These are phyloP conservation scores for Lentinula detonsa DNA, from an alignment of 768 basidiomycete species.

Conservation along the genomic window DNA sequence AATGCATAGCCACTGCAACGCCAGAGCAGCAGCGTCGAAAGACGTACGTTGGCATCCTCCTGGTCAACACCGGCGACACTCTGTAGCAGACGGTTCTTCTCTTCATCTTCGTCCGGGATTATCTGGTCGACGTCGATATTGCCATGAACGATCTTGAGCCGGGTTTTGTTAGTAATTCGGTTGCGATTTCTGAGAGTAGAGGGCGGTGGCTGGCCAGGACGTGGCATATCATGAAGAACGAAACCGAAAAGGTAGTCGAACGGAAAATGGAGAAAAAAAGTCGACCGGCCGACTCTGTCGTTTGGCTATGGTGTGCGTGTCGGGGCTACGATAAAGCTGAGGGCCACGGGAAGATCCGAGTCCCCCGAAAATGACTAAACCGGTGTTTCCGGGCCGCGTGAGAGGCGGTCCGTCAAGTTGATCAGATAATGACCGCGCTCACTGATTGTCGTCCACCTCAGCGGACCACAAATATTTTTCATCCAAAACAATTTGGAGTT, in stretches of 20 bases:
- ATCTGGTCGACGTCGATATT: slow-evolving; percentile 76
- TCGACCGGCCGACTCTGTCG: background rate
- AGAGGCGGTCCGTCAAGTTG: background rate
- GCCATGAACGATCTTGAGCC: slow-evolving; percentile 78
- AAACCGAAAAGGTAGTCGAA: background rate
- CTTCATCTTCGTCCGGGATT: slow-evolving; percentile 81
- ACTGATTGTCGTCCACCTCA: too few relatives aligned
- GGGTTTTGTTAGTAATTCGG: slow-evolving; percentile 89
- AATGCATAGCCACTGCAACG: slow-evolving; percentile 37
- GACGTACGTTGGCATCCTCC: slow-evolving; percentile 89
- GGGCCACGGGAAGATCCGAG: background rate
- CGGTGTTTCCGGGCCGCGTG: background rate
- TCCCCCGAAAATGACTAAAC: background rate
- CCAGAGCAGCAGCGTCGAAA: slow-evolving; percentile 8
- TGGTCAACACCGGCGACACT: slow-evolving; percentile 84
- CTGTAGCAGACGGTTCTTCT: slow-evolving; percentile 74
- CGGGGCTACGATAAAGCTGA: background rate
- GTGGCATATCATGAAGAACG: slow-evolving; percentile 2
- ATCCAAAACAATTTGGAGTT: too few relatives aligned
- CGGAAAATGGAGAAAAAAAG: background rate
- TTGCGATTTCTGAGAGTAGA: slow-evolving; percentile 82
- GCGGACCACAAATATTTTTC: background rate
- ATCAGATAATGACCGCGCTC: background rate
- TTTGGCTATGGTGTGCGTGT: background rate
- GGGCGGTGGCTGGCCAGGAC: slow-evolving; percentile 7